Conservation (phyloP, 2,329 filamentous ascomycete genomes). For the Calonectria ilicicola region DNA sequence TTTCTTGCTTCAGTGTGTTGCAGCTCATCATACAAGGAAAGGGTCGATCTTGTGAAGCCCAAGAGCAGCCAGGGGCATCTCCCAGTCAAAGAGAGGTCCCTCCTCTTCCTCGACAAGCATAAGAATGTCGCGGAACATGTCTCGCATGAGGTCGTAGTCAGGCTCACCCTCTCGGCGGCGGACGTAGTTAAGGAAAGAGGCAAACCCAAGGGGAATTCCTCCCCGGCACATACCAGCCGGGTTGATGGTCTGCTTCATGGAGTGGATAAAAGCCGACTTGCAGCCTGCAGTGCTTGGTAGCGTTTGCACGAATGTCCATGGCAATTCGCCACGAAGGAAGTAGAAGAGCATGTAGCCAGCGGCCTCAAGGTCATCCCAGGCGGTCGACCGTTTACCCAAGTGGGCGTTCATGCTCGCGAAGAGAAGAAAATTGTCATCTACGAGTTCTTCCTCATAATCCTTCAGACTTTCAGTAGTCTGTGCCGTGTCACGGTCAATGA, state of each 20-base stretch:
- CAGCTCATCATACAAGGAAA: too few species aligned
- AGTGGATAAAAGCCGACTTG: too few species aligned
- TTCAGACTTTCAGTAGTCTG: neutral
- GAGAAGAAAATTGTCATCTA: too few species aligned
- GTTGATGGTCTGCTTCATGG: neutral
- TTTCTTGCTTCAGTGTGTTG: too few species aligned
- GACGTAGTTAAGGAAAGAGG: neutral
- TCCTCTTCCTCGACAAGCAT: neutral
- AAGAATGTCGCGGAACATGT: neutral
- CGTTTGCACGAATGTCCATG: neutral
- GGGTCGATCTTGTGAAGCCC: neutral
- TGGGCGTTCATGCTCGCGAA: neutral
- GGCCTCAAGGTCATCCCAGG: neutral
- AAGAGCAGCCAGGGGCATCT: neutral
- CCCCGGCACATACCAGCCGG: neutral
- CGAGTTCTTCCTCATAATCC: too few species aligned
- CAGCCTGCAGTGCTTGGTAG: too few species aligned
- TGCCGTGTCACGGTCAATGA: neutral
- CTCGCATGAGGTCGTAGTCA: neutral
- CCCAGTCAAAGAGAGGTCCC: neutral
- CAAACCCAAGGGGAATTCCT: neutral
- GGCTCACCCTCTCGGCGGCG: neutral
- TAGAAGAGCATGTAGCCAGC: neutral
- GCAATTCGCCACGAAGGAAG: neutral
- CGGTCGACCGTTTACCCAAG: neutral